A percentile compares a stretch with the other conserved stretches of the same genome.
Evolutionary conservation across 2,329 filamentous ascomycete species (phyloP).

Genomic region (Plenodomus tracheiphilus): DNA sequence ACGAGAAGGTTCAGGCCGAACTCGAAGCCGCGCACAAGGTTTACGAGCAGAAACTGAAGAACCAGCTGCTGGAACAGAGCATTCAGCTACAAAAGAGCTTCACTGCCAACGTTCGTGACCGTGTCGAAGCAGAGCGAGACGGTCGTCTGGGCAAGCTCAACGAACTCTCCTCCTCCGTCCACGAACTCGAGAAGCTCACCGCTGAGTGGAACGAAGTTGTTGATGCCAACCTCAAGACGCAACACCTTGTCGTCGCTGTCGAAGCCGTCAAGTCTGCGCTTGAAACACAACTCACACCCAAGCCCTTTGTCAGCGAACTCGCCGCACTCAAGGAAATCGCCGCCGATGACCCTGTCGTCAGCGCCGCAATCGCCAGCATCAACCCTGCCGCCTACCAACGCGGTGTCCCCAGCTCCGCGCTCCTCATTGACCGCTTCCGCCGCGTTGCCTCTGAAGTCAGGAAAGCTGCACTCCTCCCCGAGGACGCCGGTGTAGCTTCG

Average conservation of each 20-base stretch:
- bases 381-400: slow-evolving; percentile 92
- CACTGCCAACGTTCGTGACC: slow-evolving; percentile 72
- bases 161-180: slow-evolving; percentile 75
- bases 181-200: slow-evolving; percentile 84
- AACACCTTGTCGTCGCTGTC: slow-evolving; percentile 93
- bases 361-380: slow-evolving; percentile 94
- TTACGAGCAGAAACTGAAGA: slow-evolving; percentile 79
- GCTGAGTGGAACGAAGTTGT: slow-evolving; percentile 89
- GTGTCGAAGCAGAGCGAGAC: slow-evolving; percentile 86
- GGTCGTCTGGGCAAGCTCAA: slow-evolving; percentile 84
- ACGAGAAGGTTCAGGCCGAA: slow-evolving; percentile 76
- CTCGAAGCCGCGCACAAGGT: slow-evolving; percentile 78
- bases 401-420: slow-evolving; percentile 79
- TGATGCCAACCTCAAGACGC: slow-evolving; percentile 86
- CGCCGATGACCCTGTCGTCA: slow-evolving; percentile 79
- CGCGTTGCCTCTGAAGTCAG: slow-evolving; percentile 89
- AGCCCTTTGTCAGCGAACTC: slow-evolving; percentile 88
- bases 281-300: slow-evolving; percentile 71
- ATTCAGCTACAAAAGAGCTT: slow-evolving; percentile 86
- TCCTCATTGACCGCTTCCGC: slow-evolving; percentile 94
- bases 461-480: slow-evolving; percentile 89
- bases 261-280: slow-evolving; percentile 88
- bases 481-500: slow-evolving; percentile 90
- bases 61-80: slow-evolving; percentile 87
- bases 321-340: slow-evolving; percentile 94